Evolutionary conservation across 23 red algal genomes (phyloP), one percentile per base, ranked within the genome.

Genomic region (Cyanidioschyzon merolae): DNA sequence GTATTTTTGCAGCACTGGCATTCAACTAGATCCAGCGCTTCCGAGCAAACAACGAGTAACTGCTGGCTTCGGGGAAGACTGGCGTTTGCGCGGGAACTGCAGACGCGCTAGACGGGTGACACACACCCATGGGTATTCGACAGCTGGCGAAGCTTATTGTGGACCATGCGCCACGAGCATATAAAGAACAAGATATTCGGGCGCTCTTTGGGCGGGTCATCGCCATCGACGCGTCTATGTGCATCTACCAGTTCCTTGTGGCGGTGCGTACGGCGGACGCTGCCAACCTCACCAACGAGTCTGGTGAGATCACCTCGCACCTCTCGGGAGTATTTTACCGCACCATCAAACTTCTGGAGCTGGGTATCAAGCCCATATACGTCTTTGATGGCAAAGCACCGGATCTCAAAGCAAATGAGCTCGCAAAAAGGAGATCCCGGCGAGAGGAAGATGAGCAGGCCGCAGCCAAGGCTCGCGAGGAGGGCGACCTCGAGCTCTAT

Each of bases 351-450:
- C 80, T 98, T 34, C 76, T 98, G 37, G 94, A 98, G 71, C 25
- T 98, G 24, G 94, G 94, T 31, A 86, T 91, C 57, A 91, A 90
- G 67, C 94, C 94, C 2, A 63, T 86, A 0, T 98, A 87, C 68
- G 94, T 98, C 27, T 98, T 98, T 68, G 94, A 98, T 59, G 94
- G 94, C 1, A 89, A 89, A 37, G 88, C 94, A 1, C 94, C 94
- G 30, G 31, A 83, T 2, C 84, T 98, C 82, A 98, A 98, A 59
- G 77, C 75, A 2, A 85, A 88, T 25, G 94, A 98, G 74, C 83
- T 98, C 21, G 40, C 68, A 12, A 98, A 98, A 41, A 76, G 94
- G 18, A 39, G 84, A 7, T 85, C 87, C 27, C 84, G 84, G 1
- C 87, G 86, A 74, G 80, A 82, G 68, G 83, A 82, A 7, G 88